Conservation (phyloP, 2,329 filamentous ascomycete genomes). For the Trichoderma asperellum region DNA sequence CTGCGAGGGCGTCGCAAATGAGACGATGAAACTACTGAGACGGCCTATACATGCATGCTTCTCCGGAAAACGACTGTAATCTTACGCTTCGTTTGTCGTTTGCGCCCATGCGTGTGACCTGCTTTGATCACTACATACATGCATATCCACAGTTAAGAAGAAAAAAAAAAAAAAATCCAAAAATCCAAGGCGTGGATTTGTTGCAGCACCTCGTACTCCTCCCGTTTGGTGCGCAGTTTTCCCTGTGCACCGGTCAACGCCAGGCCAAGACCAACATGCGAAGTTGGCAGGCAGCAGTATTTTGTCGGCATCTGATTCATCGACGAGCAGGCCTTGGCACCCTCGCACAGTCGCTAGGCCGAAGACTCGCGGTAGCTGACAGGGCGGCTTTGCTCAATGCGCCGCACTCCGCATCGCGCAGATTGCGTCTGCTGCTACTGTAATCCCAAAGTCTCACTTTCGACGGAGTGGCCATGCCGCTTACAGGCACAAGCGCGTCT, state of each 20-base stretch:
- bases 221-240: slow-evolving; percentile 12
- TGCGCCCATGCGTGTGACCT: neutral
- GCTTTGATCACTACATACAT: neutral
- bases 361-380: neutral
- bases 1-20: neutral
- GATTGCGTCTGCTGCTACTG: slow-evolving; percentile 17
- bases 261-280: neutral
- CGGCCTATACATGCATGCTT: neutral
- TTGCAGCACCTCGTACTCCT: neutral
- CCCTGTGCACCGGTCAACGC: slow-evolving; percentile 11
- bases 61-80: neutral
- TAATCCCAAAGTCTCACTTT: slow-evolving; percentile 12
- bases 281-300: slow-evolving; percentile 25
- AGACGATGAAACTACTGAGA: neutral
- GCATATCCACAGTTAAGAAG: neutral
- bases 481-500: slow-evolving; percentile 4
- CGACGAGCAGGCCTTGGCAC: slow-evolving; percentile 16
- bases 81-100: neutral
- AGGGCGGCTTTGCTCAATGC: slow-evolving; percentile 5
- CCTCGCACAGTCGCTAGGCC: neutral
- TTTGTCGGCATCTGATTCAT: slow-evolving; percentile 23
- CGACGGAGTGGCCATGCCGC: neutral
- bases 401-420: neutral
- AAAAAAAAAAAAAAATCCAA: neutral
- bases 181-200: neutral